phyloP scores from a whole-genome alignment of 1,284 basidiomycete species.

The Papiliotrema terrestris region DNA sequence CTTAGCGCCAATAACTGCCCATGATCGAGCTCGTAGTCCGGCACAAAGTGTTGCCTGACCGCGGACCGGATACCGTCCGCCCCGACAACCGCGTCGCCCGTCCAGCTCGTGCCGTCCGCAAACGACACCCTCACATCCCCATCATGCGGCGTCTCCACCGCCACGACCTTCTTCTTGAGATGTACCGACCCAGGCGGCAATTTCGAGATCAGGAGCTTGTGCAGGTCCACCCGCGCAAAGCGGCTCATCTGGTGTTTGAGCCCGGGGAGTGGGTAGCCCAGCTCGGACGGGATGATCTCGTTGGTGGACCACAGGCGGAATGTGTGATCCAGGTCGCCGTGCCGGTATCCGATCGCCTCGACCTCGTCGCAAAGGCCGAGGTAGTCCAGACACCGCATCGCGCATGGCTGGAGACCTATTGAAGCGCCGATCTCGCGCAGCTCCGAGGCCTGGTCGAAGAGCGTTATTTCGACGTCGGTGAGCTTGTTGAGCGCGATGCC shows the following conservation, averaged over 20 bases:
- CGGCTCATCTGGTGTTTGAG: slow-evolving; percentile 6
- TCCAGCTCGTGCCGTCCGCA: slow-evolving; percentile 6
- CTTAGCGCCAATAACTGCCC: slow-evolving; percentile 9
- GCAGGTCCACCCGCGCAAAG: slow-evolving; percentile 12
- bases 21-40: slow-evolving; percentile 7
- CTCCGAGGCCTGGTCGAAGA: slow-evolving; percentile 3
- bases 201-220: slow-evolving; percentile 7
- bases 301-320: slow-evolving; percentile 4
- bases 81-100: slow-evolving; percentile 11
- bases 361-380: slow-evolving; percentile 11
- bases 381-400: slow-evolving; percentile 10
- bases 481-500: slow-evolving; percentile 3
- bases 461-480: not conserved
- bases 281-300: not conserved
- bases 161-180: slow-evolving; percentile 4
- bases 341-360: slow-evolving; percentile 10
- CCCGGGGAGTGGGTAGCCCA: not conserved
- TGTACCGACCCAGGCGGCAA: slow-evolving; percentile 2
- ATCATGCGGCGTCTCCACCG: not conserved
- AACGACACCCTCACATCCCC: slow-evolving; percentile 4
- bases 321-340: slow-evolving; percentile 3
- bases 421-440: slow-evolving; percentile 11
- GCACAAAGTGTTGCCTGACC: slow-evolving; percentile 4
- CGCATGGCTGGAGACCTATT: slow-evolving; percentile 15
- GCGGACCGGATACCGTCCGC: slow-evolving; percentile 13